Evolutionary conservation across 805 yeast genomes (phyloP).

Genomic region (Sugiyamaella floridensis): DNA sequence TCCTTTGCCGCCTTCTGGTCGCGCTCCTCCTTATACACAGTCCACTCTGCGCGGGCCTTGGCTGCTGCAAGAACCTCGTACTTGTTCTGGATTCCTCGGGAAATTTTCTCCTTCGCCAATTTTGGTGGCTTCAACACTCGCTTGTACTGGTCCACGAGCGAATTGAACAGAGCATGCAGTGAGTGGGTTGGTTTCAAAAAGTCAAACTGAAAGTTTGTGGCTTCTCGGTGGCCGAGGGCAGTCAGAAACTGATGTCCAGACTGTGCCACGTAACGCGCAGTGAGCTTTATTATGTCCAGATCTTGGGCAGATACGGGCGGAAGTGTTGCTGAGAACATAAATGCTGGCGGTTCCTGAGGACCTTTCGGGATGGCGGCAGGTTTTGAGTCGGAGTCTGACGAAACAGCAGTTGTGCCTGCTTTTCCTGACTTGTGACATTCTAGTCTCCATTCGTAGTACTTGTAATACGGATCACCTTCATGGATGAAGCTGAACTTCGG

Average conservation of each 20-base stretch:
- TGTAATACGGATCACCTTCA: conserved; percentile 47
- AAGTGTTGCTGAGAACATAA: conserved; percentile 27
- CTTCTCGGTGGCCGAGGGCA: conserved; percentile 31
- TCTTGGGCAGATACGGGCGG: conserved; percentile 53
- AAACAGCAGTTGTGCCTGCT: conserved; percentile 7
- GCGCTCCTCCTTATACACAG: conserved; percentile 33
- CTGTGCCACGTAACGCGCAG: conserved; percentile 62
- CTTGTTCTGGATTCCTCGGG: conserved; percentile 28
- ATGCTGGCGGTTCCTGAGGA: conserved; percentile 24
- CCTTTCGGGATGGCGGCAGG: conserved; percentile 6
- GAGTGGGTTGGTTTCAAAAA: conserved; percentile 60
- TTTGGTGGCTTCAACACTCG: conserved; percentile 28
- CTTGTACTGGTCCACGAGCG: conserved; percentile 52
- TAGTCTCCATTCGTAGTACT: conserved; percentile 49
- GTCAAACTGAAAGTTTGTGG: conserved; percentile 49
- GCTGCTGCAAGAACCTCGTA: conserved; percentile 41
- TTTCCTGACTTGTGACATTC: conserved; percentile 29
- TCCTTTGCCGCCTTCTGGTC: conserved; percentile 31
- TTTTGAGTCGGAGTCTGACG: conserved; percentile 3
- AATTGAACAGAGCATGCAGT: conserved; percentile 44
- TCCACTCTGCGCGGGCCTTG: conserved; percentile 50
- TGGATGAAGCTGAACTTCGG: conserved; percentile 60
- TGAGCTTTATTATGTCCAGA: conserved; percentile 58
- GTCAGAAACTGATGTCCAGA: conserved; percentile 46
- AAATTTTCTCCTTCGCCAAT: conserved; percentile 19